Base-by-base conservation (phyloP, 2,329 filamentous ascomycete genomes). In the Ophiocordyceps polyrhachis-furcata region DNA sequence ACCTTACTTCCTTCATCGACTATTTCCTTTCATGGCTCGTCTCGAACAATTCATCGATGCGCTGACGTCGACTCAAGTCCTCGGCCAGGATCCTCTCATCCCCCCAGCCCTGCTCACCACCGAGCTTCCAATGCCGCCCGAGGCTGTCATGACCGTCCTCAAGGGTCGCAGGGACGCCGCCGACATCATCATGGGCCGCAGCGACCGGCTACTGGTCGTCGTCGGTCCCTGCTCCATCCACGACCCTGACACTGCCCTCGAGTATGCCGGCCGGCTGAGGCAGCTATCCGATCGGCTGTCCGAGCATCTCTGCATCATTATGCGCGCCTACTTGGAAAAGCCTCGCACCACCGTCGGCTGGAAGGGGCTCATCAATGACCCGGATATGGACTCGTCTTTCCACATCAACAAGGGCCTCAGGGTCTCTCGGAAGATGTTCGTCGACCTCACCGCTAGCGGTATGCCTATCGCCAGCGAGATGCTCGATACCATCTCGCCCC, bases 291-390 rank as follows among this genome's bases (percentile, higher is more conserved):
- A 83, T 51, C 85, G 82, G 70, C 79, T 95, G 49, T 77, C 79
- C 49, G 71, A 78, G 54, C 88, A 96, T 60, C 73, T 98, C 42
- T 80, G 80, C 62, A 83, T 98, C 61, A 80, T 98, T 58, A 98
- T 98, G 91, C 85, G 91, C 55, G 87, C 88, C 59, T 98, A 98
- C 74, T 81, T 98, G 44, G 91, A 98, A 73, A 98, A 98, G 74
- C 91, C 91, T 40, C 81, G 91, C 49, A 98, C 91, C 43, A 98
- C 91, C 0, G 88, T 98, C 43, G 91, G 91, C 60, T 98, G 91
- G 91, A 98, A 98, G 69, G 91, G 91, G 44, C 73, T 98, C 62
- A 95, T 98, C 73, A 98, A 98, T 66, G 91, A 98, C 63, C 91
- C 91, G 2, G 88, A 96, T 57, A 94, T 98, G 61, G 86, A 98